Evolutionary conservation across 2,329 filamentous ascomycete species (phyloP).

Genomic region (Alternaria novae-zelandiae): DNA sequence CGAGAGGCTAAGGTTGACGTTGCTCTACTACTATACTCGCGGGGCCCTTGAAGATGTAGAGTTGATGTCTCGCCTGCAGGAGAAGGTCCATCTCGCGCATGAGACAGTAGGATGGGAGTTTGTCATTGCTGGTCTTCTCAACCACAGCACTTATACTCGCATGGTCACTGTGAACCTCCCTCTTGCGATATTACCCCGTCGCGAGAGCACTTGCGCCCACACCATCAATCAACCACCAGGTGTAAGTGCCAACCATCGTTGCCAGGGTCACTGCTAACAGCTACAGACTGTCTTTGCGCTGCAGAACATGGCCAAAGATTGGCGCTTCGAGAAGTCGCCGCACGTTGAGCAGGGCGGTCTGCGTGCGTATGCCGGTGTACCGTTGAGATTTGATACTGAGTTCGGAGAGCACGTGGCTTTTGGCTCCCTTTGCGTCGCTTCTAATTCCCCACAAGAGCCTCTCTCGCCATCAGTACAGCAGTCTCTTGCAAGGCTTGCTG

Average conservation of each 20-base stretch:
- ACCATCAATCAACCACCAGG: slow-evolving; percentile 48
- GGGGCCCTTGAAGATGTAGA: slow-evolving; percentile 50
- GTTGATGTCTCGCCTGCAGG: slow-evolving; percentile 51
- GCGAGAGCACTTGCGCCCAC: slow-evolving; percentile 56
- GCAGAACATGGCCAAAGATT: slow-evolving; percentile 53
- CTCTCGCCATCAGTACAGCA: slow-evolving; percentile 42
- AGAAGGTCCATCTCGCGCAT: slow-evolving; percentile 51
- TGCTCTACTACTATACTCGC: slow-evolving; percentile 55
- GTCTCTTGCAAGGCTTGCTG: slow-evolving; percentile 47
- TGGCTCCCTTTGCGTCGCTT: slow-evolving; percentile 55
- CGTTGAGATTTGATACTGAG: slow-evolving; percentile 50
- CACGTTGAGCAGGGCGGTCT: slow-evolving; percentile 52
- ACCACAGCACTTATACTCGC: slow-evolving; percentile 53
- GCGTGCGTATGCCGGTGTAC: slow-evolving; percentile 52
- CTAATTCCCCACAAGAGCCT: slow-evolving; percentile 39
- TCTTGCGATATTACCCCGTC: slow-evolving; percentile 52
- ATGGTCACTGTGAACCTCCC: slow-evolving; percentile 53
- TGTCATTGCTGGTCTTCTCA: slow-evolving; percentile 54
- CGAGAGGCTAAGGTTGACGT: slow-evolving; percentile 47
- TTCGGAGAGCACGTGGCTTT: slow-evolving; percentile 50
- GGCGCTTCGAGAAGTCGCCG: slow-evolving; percentile 53
- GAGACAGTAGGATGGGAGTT: slow-evolving; percentile 56
- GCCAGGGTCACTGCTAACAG: neutral
- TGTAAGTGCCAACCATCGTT: no score
- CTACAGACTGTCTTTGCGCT: slow-evolving; percentile 50